Percentiles rank a stretch among this genome's conserved stretches.
Conservation (phyloP, 2,329 filamentous ascomycete genomes). For the Pezicula radicicola region DNA sequence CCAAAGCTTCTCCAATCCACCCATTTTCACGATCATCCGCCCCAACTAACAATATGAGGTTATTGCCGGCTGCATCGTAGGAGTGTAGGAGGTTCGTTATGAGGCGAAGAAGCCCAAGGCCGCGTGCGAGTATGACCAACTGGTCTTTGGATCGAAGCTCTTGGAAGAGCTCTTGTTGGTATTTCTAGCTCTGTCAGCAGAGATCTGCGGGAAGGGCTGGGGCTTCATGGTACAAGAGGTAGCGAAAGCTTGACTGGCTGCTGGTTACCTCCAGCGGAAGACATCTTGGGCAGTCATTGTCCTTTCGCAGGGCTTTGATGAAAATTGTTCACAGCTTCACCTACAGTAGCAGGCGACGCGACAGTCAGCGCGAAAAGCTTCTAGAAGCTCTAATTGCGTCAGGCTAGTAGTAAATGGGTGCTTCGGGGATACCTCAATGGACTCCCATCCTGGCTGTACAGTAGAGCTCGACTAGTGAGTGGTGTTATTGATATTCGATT, state of each 20-base stretch:
- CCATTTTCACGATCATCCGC: slow-evolving; percentile 92
- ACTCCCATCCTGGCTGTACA: no score
- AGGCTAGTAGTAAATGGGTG: no score
- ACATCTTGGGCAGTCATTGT: slow-evolving; percentile 27
- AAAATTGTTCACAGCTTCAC: not conserved
- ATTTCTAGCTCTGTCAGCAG: slow-evolving; percentile 52
- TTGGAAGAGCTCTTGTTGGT: slow-evolving; percentile 93
- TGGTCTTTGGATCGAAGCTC: slow-evolving; percentile 89
- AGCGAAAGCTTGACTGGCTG: slow-evolving; percentile 80
- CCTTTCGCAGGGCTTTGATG: not conserved
- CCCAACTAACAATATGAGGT: slow-evolving; percentile 83
- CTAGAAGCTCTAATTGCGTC: no score
- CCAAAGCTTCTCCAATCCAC: slow-evolving; percentile 94
- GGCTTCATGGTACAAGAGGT: slow-evolving; percentile 54
- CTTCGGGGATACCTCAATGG: no score
- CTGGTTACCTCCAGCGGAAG: slow-evolving; percentile 39
- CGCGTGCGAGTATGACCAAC: slow-evolving; percentile 85
- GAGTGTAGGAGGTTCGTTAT: slow-evolving; percentile 96
- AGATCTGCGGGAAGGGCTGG: not conserved
- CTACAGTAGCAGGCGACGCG: not conserved
- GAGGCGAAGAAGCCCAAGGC: slow-evolving; percentile 86
- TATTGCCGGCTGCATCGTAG: slow-evolving; percentile 94
- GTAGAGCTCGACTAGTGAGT: no score
- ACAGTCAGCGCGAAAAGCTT: not conserved
- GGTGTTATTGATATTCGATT: not conserved